A percentile compares a stretch with the other conserved stretches of the same genome.
phyloP scores from a whole-genome alignment of 2,329 filamentous ascomycete species.

The Decorospora gaudefroyi region DNA sequence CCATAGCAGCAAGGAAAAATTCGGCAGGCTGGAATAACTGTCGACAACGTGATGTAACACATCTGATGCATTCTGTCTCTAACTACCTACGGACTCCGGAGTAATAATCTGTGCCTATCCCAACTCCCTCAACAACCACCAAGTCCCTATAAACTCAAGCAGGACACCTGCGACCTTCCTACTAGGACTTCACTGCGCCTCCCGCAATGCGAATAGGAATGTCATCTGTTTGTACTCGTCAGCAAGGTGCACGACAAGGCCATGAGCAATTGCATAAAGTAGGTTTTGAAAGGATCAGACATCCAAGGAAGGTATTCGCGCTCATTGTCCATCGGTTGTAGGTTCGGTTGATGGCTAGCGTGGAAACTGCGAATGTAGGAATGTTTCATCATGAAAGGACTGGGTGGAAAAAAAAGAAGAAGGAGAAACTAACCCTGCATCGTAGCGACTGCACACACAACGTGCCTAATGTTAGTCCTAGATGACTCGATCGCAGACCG shows the following conservation, averaged over 20 bases:
- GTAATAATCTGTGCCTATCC: not conserved
- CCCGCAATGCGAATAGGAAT: not conserved
- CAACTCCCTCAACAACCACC: not conserved
- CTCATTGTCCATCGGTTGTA: slow-evolving; percentile 68
- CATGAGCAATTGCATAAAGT: slow-evolving; percentile 10
- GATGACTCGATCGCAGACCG: too few species aligned
- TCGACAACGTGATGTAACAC: too few species aligned
- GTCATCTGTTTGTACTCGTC: slow-evolving; percentile 20
- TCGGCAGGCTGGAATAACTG: not conserved
- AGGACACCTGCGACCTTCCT: too few species aligned
- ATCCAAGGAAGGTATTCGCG: slow-evolving; percentile 72
- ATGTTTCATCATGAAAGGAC: slow-evolving; percentile 69
- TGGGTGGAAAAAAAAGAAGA: slow-evolving; percentile 18
- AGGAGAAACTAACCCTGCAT: slow-evolving; percentile 42
- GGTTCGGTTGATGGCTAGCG: slow-evolving; percentile 72
- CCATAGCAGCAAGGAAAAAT: not conserved
- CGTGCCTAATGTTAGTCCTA: not conserved
- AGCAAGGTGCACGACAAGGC: slow-evolving; percentile 18
- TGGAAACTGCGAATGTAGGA: slow-evolving; percentile 88
- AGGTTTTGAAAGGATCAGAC: slow-evolving; percentile 59
- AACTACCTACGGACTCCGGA: not conserved
- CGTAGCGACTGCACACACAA: not conserved
- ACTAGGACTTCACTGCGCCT: rapidly evolving
- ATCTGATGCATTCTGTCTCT: not conserved
- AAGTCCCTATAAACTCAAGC: not conserved